Base-by-base conservation (phyloP, 2,329 filamentous ascomycete species). In the Ophiostoma quercus region DNA sequence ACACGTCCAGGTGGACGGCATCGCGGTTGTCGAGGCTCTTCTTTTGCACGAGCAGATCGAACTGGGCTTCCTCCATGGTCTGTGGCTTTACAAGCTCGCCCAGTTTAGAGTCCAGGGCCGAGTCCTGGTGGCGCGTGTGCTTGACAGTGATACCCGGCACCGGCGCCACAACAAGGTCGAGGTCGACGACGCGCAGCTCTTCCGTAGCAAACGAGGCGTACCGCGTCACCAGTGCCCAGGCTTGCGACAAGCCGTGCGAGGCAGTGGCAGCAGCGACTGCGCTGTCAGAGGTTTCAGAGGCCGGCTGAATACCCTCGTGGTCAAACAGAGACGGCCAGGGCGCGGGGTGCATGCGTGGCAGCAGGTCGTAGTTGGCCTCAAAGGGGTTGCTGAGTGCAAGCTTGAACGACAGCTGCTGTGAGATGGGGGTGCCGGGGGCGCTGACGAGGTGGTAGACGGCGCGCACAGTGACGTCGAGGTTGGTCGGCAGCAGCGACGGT, bases 301-400 rank as follows among this genome's bases (percentile, higher is more conserved):
- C 37, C 5, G 63, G 32, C 37, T 66, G 63, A 73, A 86, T 75
- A 16, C 80, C 80, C 29, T 88, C 84, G 22, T 85, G 81, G 68
- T 88, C 84, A 78, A 98, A 99, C 75, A 96, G 88, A 77, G 90
- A 93, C 0, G 95, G 94, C 94, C 95, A 99, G 2, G 87, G 83
- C 67, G 90, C 89, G 0, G 85, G 79, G 77, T 97, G 90, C 3
- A 97, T 82, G 11, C 90, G 86, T 12, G 95, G 93, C 14, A 89
- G 84, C 72, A 98, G 87, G 72, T 96, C 92, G 78, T 96, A 97
- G 75, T 91, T 95, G 19, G 93, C 92, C 79, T 97, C 93, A 75
- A 99, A 98, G 0, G 94, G 92, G 67, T 88, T 89, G 69, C 92
- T 87, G 69, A 97, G 85, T 51, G 88, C 85, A 5, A 98, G 78